A percentile compares a stretch with the other conserved stretches of the same genome.
Evolutionary conservation across 1,139 yeast species (phyloP).

Genomic region (Yamadazyma diddensiae): DNA sequence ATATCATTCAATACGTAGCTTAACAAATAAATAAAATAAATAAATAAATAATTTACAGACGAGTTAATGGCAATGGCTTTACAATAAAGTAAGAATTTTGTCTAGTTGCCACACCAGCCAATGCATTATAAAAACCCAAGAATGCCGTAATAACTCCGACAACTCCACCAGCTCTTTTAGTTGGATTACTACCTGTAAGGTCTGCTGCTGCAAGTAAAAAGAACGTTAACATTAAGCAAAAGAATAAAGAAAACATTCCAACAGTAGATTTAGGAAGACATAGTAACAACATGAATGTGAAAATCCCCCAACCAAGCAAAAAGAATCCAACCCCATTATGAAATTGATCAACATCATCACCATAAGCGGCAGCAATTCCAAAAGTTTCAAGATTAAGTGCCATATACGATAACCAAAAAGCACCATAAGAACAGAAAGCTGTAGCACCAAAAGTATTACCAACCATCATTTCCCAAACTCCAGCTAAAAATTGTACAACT

Average conservation of each 20-base stretch:
- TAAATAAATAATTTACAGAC: slow-evolving; percentile 6
- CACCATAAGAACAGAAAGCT: slow-evolving; percentile 42
- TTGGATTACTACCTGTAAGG: slow-evolving; percentile 29
- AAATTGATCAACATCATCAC: slow-evolving; percentile 29
- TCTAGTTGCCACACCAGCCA: slow-evolving; percentile 31
- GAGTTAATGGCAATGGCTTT: slow-evolving; percentile 21
- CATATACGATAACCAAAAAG: slow-evolving; percentile 42
- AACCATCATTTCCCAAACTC: slow-evolving; percentile 48
- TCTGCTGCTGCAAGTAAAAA: slow-evolving; percentile 41
- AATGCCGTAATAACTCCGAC: slow-evolving; percentile 39
- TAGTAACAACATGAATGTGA: slow-evolving; percentile 37
- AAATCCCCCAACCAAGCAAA: slow-evolving; percentile 45
- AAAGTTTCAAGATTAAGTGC: slow-evolving; percentile 30
- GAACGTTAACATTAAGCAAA: slow-evolving; percentile 37
- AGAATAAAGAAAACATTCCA: slow-evolving; percentile 36
- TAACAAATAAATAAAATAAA: slow-evolving; percentile 6
- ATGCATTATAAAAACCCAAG: slow-evolving; percentile 41
- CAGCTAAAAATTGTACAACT: slow-evolving; percentile 44
- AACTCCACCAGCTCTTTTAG: slow-evolving; percentile 43
- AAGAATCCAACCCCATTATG: slow-evolving; percentile 40
- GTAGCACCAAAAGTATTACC: slow-evolving; percentile 43
- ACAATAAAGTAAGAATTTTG: slow-evolving; percentile 29
- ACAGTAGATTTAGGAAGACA: slow-evolving; percentile 44
- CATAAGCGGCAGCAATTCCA: slow-evolving; percentile 62
- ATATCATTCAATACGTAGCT: not conserved